These are phyloP conservation scores for Haplosporangium gracile DNA, from an alignment of 192 early-diverging fungal genomes.

Conservation along the genomic window DNA sequence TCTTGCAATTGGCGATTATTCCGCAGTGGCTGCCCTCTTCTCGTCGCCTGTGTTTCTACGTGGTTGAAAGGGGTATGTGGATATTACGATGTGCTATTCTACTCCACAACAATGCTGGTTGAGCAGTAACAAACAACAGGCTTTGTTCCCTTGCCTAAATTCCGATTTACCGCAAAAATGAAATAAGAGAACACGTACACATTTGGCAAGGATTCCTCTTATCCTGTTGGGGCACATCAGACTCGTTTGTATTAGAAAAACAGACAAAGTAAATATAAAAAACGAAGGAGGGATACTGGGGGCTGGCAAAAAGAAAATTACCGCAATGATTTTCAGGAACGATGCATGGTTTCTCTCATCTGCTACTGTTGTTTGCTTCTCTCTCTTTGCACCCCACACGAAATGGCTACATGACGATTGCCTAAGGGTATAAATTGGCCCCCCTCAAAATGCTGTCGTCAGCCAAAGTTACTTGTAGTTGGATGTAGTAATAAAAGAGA, in stretches of 20 bases:
- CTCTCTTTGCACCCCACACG: too few species aligned
- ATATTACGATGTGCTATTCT: not conserved
- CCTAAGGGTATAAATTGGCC: too few species aligned
- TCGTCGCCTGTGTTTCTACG: not conserved
- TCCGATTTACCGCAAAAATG: not conserved
- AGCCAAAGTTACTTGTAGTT: too few species aligned
- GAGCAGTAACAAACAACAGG: constrained; percentile 2
- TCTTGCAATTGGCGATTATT: not conserved
- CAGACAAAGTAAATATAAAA: not conserved
- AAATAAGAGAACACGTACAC: not conserved
- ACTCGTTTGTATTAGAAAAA: not conserved
- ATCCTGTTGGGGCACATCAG: constrained; percentile 1
- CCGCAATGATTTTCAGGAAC: not conserved
- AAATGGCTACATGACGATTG: too few species aligned
- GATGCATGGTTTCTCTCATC: too few species aligned
- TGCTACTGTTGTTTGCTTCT: too few species aligned
- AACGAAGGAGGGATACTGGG: too few species aligned
- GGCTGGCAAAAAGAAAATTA: not conserved
- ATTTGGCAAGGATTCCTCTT: not conserved
- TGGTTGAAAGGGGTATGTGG: not conserved
- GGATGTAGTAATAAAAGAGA: too few species aligned
- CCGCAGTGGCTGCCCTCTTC: not conserved
- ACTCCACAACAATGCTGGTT: not conserved
- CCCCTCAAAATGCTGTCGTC: too few species aligned
- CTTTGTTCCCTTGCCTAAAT: not conserved